Evolutionary conservation across 129 eudicot genomes (phyloP), one percentile per base, ranked within the genome.

Genomic region (Saposhnikovia divaricata): DNA sequence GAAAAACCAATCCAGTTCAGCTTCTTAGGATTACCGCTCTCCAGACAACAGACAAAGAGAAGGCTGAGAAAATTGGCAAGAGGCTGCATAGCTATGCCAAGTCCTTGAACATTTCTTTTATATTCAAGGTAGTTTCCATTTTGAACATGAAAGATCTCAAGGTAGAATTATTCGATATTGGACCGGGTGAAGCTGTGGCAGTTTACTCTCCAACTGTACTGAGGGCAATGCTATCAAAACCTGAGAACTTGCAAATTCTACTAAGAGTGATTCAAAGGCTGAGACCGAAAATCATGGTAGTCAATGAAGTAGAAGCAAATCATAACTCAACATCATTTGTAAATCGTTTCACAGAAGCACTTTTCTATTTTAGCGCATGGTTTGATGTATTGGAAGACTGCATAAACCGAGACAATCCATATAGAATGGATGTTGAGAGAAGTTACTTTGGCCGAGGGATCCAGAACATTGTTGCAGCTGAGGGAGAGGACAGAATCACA

Each of bases 281-380:
- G 46, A 85, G 81, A 34, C 96, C 96, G 3, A 65, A 75, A 11
- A 48, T 91, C 13, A 39, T 91, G 77, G 89, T 89, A 57, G 86
- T 91, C 65, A 72, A 68, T 6, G 96, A 91, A 83, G 87, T 89
- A n/a, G 96, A 91, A 74, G 91, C 89, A 18, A 87, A 82, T 77
- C 93, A 87, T 79, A 91, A 81, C 47, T 91, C 96, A 2, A 83
- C 88, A n/a, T 77, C 85, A 45, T 91, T 91, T 74, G 89, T 91
- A 42, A 87, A 84, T 63, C 82, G 90, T 19, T 91, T 89, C 81
- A 85, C 86, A 0, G 96, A 91, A 75, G 71, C 88, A 3, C 75
- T 91, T 4, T 88, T 88, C 83, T 88, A 39, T 39, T 84, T 85
- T 18, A 82, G 91, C 12, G 92, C 89, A 1, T 11, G 84, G 43